Evolutionary conservation across 768 basidiomycete species (phyloP), one percentile per base, ranked within the genome.

Genomic region (Leccinum longicurvipes): DNA sequence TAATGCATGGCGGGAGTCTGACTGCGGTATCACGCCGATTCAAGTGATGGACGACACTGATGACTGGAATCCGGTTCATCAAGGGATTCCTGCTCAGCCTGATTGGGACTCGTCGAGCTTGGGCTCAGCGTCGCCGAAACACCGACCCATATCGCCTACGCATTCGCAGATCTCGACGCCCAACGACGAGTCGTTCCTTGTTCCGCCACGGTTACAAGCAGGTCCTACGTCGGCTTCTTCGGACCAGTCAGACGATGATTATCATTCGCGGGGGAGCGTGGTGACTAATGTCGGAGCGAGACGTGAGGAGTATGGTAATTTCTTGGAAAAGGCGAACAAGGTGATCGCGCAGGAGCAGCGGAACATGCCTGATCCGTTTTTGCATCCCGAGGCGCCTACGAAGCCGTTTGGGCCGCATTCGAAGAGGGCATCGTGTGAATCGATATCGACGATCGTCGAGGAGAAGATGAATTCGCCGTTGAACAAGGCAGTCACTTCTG

Each of bases 401-500:
- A 80, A 81, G 57, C 91, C 93, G 1, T 95, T 96, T 71, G 90
- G 90, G 51, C 62, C 76, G 11, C 90, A 93, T 68, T 92, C 89
- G 41, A 81, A 93, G 6, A 80, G 82, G 6, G 86, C 87, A 0
- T 94, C 92, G 1, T 85, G 89, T n/a, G 94, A 96, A 64, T 93
- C 92, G 6, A 94, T 96, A 54, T 85, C 89, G 14, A 88, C 91
- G 4, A 93, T 96, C 51, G 87, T 93, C 28, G 92, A 94, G 59
- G 93, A 96, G 63, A 96, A 96, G 76, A 77, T 79, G 1, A 89
- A 89, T 59, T 93, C 94, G 23, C 93, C 94, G 11, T 76, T 96
- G 56, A 97, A 97, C 76, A 96, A 95, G 73, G 92, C 93, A 11
- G 91, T 93, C 64, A 87, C 87, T 51, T 87, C 92, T 57, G 91